Evolutionary conservation across 2,329 filamentous ascomycete genomes (phyloP), one percentile per base, ranked within the genome.

Genomic region (Ascochyta koolunga): DNA sequence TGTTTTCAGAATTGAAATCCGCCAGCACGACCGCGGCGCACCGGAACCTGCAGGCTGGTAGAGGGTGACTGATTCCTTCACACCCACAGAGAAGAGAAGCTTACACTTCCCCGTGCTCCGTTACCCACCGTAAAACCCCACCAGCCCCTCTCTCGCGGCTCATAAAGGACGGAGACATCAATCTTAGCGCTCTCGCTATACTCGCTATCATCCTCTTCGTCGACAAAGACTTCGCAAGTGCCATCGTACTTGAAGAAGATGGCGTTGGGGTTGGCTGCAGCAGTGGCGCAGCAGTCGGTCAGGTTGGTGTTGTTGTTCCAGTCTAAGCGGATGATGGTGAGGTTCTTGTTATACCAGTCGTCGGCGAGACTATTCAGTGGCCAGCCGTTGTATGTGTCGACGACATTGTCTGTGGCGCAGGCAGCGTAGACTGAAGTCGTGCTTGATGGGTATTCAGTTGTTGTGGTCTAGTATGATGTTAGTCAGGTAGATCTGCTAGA

Each of bases 241-340:
- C 51, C 51, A n/a, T 46, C 36, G 24, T 54, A 54, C 36, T 50
- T 54, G 45, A 44, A 54, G 31, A 54, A 54, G 24, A 54, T 54
- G 2, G 51, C 35, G 15, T 50, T 36, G 1, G 45, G 31, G 8
- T 50, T 27, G 10, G 15, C 7, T 10, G 51, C 46, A 15, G 51
- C 51, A 5, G 18, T 36, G 31, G 24, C 36, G 27, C 51, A 54
- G 46, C 51, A 54, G 9, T 40, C 45, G 5, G 51, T 50, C 16
- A 41, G 45, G 9, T 54, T 54, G n/a, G 16, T 39, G 35, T 41
- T 18, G 2, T 54, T 41, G 29, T 36, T 45, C 51, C 51, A 50
- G 36, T 46, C 40, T 4, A 38, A 25, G 35, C 51, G 51, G 13
- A 54, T 45, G 36, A 54, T 36, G 24, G 51, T 54, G 22, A 33